Conservation (phyloP, 2,329 filamentous ascomycete species). For the Sarocladiaceae sp. region DNA sequence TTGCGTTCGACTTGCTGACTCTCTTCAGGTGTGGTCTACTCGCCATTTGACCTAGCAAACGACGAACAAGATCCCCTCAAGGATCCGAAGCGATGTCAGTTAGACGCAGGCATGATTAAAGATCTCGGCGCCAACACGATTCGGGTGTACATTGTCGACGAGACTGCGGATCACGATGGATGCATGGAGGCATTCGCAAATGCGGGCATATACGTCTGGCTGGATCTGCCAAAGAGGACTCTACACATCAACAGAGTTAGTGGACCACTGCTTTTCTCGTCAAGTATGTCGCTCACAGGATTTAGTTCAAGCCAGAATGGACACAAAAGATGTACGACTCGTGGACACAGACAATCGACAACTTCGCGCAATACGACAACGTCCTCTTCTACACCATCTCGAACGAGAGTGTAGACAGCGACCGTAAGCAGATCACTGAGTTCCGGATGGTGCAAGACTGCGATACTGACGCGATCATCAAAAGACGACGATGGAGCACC, state of each 20-base stretch:
- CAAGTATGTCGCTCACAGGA: neutral
- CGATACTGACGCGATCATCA: too few species aligned
- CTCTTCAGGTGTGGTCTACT: neutral
- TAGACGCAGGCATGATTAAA: conserved; percentile 2
- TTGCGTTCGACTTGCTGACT: neutral
- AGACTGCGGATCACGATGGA: neutral
- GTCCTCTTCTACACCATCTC: neutral
- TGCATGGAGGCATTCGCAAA: conserved; percentile 7
- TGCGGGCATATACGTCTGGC: conserved; percentile 6
- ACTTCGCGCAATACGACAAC: neutral
- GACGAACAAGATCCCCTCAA: neutral
- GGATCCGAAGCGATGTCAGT: neutral
- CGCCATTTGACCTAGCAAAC: too few species aligned
- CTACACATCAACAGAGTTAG: neutral
- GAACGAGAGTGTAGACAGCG: neutral
- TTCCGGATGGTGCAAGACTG: too few species aligned
- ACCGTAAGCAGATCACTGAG: neutral
- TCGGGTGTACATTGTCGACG: neutral
- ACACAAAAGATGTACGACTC: neutral
- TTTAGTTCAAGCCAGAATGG: neutral
- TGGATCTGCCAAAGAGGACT: neutral
- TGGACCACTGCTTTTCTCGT: neutral
- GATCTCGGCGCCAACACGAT: conserved; percentile 1
- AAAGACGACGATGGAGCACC: neutral
- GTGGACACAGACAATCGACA: neutral